These are phyloP conservation scores for Rubia balearica DNA, from an alignment of 305 asterid genomes.

Conservation along the genomic window DNA sequence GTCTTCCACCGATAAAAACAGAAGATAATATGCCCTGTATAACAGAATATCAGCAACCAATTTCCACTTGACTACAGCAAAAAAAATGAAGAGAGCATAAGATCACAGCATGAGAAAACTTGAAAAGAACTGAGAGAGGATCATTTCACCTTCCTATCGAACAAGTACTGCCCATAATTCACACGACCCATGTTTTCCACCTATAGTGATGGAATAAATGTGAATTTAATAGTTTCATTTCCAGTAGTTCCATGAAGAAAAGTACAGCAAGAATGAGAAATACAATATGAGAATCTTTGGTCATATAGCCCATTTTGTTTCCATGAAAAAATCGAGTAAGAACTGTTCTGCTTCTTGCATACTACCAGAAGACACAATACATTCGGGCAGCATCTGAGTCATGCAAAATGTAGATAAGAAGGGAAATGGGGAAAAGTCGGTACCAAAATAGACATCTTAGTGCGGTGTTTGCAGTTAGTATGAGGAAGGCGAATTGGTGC, in stretches of 20 bases:
- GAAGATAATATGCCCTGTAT: conserved; percentile 80
- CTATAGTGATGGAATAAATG: conserved; percentile 28
- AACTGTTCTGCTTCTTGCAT: background rate
- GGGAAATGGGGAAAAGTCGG: conserved; percentile 3
- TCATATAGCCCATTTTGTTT: background rate
- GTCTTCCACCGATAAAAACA: conserved; percentile 54
- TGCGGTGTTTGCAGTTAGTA: conserved; percentile 38
- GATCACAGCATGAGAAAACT: background rate
- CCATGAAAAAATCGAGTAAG: background rate
- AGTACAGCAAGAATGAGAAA: background rate
- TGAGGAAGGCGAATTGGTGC: conserved; percentile 52
- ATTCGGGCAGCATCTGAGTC: background rate
- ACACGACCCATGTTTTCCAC: conserved; percentile 97
- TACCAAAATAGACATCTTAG: conserved; percentile 66
- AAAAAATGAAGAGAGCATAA: background rate
- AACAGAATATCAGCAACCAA: conserved; percentile 18
- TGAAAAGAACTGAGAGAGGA: conserved; percentile 4
- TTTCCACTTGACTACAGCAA: background rate
- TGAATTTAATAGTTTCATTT: background rate
- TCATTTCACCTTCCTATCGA: conserved; percentile 69
- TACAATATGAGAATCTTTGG: background rate
- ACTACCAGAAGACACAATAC: background rate
- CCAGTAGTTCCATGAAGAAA: background rate
- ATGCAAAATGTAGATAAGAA: background rate
- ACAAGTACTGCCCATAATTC: conserved; percentile 67